Evolutionary conservation across 1,284 basidiomycete species (phyloP).

Genomic region (Ceratobasidium sp.): DNA sequence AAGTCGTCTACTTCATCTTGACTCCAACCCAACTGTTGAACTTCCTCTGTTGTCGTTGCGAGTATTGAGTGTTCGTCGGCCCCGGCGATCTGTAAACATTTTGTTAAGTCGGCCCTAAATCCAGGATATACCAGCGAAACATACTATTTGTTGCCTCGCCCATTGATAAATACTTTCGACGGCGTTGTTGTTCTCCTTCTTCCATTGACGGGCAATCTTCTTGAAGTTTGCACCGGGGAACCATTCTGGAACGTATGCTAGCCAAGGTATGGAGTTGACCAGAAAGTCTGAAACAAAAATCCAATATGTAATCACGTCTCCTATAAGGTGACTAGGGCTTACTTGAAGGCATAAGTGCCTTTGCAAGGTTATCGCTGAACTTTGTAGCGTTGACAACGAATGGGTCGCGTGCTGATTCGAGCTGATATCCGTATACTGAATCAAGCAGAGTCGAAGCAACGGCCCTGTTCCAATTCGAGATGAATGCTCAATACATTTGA

Average conservation of each 20-base stretch:
- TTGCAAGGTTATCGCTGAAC: constrained; percentile 17
- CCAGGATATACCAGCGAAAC: not conserved
- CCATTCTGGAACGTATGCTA: constrained; percentile 44
- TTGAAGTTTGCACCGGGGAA: constrained; percentile 42
- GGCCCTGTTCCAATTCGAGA: not conserved
- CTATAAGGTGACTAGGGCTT: not conserved
- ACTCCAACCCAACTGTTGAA: not conserved
- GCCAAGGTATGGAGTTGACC: constrained; percentile 35
- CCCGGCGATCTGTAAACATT: not conserved
- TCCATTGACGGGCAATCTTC: constrained; percentile 22
- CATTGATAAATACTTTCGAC: constrained; percentile 15
- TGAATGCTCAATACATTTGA: not conserved
- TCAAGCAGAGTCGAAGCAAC: constrained; percentile 4
- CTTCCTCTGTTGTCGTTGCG: not conserved
- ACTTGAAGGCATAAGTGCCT: constrained; percentile 14
- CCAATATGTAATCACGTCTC: not conserved
- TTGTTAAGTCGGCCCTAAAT: not conserved
- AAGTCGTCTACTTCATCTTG: not conserved
- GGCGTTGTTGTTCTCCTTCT: constrained; percentile 14
- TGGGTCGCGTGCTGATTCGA: constrained; percentile 5
- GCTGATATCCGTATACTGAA: constrained; percentile 34
- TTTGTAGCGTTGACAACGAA: constrained; percentile 14
- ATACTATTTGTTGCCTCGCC: constrained; percentile 26
- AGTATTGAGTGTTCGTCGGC: constrained; percentile 27
- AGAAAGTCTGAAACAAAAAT: constrained; percentile 25